Conservation (phyloP, 164 flowering plant species). For the Saururus chinensis region DNA sequence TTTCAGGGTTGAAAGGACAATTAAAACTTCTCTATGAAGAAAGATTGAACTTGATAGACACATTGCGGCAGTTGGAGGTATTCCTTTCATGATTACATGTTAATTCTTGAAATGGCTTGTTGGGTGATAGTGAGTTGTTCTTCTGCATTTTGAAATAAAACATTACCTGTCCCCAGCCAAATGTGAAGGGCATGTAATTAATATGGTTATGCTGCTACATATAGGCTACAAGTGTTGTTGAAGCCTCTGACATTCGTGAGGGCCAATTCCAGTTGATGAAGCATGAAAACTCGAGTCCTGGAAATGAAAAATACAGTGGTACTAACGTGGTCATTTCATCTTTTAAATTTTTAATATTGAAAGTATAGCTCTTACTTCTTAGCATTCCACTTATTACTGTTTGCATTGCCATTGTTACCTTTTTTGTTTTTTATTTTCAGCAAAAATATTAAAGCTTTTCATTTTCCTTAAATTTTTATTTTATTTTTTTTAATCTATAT, state of each 20-base stretch:
- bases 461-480: background rate
- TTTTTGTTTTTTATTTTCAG: too few species aligned
- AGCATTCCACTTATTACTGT: background rate
- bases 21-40: constrained; percentile 55
- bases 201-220: constrained; percentile 2
- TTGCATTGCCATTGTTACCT: too few species aligned
- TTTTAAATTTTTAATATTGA: too few species aligned
- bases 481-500: background rate
- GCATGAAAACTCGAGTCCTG: constrained; percentile 38
- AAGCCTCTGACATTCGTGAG: constrained; percentile 47
- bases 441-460: too few species aligned
- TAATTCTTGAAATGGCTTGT: background rate
- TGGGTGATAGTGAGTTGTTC: background rate
- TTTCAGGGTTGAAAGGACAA: constrained; percentile 59
- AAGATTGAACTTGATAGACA: constrained; percentile 55
- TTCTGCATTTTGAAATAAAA: too few species aligned
- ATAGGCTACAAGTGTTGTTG: constrained; percentile 76
- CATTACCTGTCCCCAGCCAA: too few species aligned
- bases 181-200: too few species aligned
- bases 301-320: constrained; percentile 75
- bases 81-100: background rate
- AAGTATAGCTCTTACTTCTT: too few species aligned
- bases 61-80: constrained; percentile 79
- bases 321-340: constrained; percentile 1
- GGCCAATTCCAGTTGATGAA: constrained; percentile 42